Base-by-base conservation (phyloP, 2,329 filamentous ascomycete species). In the Arachnomyces sp. region DNA sequence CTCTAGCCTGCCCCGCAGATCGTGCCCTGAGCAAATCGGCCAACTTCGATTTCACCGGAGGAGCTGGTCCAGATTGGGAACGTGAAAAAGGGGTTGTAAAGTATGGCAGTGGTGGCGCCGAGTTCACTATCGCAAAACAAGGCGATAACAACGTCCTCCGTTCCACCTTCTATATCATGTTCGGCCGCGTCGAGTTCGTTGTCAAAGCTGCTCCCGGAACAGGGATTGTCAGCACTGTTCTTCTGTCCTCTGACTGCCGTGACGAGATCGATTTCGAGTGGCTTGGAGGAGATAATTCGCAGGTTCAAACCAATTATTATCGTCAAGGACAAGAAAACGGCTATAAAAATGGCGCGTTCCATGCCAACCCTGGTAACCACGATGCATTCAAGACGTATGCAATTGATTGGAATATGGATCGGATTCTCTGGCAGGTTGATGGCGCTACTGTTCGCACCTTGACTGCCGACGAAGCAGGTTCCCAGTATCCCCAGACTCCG, bases 81-180 rank as follows among this genome's bases (percentile, higher is more conserved):
- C 76, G n/a, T n/a, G n/a, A 36, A 81, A 77, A 7, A 77, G 78
- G 36, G 82, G 82, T 39, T 7, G 72, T 93, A 38, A 68, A 67
- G n/a, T 88, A 81, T 55, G 72, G 73, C 43, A 53, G 71, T 14
- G 74, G 88, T 56, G 92, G 92, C 52, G 89, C 78, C 17, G 78
- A 77, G 31, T 94, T 98, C 63, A 87, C 84, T 21, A 81, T 98
- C 43, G 66, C 75, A 35, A 69, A 80, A 59, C 72, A 79, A 36
- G 88, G 90, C 48, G 85, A 96, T 57, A 80, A 89, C 2, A 92
- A 92, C 0, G 87, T 89, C 60, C 77, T 98, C 43, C 74, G 76
- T 48, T 93, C 87, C 47, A 77, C 89, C 54, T 95, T 93, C 74
- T 95, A 95, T 73, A 93, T 98, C 69, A 95, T 96, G 86, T 98